phyloP scores from a whole-genome alignment of 2,329 filamentous ascomycete genomes.

The Xylariales sp. region DNA sequence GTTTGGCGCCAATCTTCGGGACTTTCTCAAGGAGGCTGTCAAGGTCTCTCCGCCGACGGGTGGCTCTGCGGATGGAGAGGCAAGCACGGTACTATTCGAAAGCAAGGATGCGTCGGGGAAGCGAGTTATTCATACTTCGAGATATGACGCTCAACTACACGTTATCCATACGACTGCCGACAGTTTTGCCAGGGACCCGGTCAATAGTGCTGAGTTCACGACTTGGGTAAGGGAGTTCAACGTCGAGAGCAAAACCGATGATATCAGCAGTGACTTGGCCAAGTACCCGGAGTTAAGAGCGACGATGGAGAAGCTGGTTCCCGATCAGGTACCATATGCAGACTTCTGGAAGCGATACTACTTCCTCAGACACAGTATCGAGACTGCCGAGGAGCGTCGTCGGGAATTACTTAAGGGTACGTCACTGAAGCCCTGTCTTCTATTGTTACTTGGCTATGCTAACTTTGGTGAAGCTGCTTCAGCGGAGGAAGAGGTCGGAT shows the following conservation, averaged over 20 bases:
- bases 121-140: slow-evolving; percentile 87
- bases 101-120: slow-evolving; percentile 88
- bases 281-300: slow-evolving; percentile 79
- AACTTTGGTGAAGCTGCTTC: slow-evolving; percentile 50
- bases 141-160: slow-evolving; percentile 93
- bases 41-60: slow-evolving; percentile 73
- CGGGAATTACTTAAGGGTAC: slow-evolving; percentile 87
- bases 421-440: slow-evolving; percentile 23
- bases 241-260: slow-evolving; percentile 76
- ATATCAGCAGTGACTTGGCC: slow-evolving; percentile 76
- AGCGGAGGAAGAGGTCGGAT: slow-evolving; percentile 65
- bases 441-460: slow-evolving; percentile 31
- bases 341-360: slow-evolving; percentile 96
- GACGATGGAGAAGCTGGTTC: slow-evolving; percentile 96
- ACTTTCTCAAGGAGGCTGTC: slow-evolving; percentile 87
- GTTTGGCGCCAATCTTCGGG: slow-evolving; percentile 83
- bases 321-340: slow-evolving; percentile 80
- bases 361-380: slow-evolving; percentile 86
- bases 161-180: slow-evolving; percentile 85
- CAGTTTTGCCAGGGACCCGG: slow-evolving; percentile 78
- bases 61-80: slow-evolving; percentile 42
- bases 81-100: slow-evolving; percentile 77
- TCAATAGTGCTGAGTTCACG: slow-evolving; percentile 68
- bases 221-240: slow-evolving; percentile 72
- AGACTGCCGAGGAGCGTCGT: slow-evolving; percentile 84